A percentile compares a stretch with the other conserved stretches of the same genome.
phyloP scores from a whole-genome alignment of 1,139 yeast species.

The Blastobotrys petasosporus region DNA sequence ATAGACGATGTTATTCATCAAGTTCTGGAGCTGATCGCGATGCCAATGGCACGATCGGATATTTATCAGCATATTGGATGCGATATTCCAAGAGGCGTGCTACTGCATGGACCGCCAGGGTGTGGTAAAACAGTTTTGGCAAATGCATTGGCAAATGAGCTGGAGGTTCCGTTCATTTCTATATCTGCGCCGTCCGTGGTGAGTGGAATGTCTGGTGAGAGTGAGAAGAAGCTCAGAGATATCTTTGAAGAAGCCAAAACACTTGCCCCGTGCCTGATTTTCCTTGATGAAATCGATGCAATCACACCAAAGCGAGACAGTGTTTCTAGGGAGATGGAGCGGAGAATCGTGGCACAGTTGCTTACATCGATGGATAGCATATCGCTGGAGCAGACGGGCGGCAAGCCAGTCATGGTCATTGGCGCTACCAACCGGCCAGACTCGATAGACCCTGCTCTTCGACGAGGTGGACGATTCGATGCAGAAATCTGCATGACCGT shows the following conservation, averaged over 20 bases:
- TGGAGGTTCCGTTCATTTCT: constrained; percentile 86
- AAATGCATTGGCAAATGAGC: constrained; percentile 90
- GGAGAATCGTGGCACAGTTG: constrained; percentile 92
- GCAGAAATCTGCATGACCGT: constrained; percentile 90
- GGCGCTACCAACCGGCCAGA: constrained; percentile 99
- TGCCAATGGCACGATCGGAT: constrained; percentile 92
- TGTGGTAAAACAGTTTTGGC: constrained; percentile 98
- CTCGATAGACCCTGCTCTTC: constrained; percentile 87
- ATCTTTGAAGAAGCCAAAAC: constrained; percentile 87
- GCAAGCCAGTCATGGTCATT: constrained; percentile 89
- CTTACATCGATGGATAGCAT: constrained; percentile 92
- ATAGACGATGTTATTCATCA: constrained; percentile 77
- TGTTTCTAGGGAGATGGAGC: constrained; percentile 97
- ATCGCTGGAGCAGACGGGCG: constrained; percentile 78
- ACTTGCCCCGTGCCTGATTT: constrained; percentile 86
- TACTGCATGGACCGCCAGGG: constrained; percentile 97
- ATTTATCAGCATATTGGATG: constrained; percentile 83
- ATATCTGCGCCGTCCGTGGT: constrained; percentile 95
- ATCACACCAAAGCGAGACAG: constrained; percentile 98
- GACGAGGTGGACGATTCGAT: constrained; percentile 96
- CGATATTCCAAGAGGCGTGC: constrained; percentile 94
- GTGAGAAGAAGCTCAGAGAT: constrained; percentile 89
- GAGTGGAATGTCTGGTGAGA: constrained; percentile 99
- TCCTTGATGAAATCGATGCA: constrained; percentile 95
- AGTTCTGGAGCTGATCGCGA: constrained; percentile 80